Evolutionary conservation across 192 early-diverging fungal species (phyloP).

Genomic region (Rhizoclosmatium sp.): DNA sequence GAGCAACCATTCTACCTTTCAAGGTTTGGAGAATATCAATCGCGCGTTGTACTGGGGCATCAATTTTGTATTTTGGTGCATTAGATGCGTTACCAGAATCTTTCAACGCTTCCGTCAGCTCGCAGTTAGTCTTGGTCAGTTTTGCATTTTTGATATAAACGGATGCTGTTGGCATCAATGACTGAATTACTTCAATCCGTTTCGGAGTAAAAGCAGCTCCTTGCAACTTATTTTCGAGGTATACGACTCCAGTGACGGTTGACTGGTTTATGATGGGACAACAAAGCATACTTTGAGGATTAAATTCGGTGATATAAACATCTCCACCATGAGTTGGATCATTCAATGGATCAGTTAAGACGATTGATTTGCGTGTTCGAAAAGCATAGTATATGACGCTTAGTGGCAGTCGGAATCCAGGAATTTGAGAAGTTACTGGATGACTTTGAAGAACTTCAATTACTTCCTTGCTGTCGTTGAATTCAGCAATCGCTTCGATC

Average conservation of each 20-base stretch:
- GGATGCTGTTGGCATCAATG: conserved; percentile 57
- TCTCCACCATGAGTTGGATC: conserved; percentile 51
- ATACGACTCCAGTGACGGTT: conserved; percentile 53
- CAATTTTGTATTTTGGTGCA: conserved; percentile 60
- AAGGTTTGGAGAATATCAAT: conserved; percentile 56
- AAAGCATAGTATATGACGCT: conserved; percentile 53
- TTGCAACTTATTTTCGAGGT: conserved; percentile 60
- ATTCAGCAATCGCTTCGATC: conserved; percentile 47
- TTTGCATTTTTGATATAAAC: conserved; percentile 63
- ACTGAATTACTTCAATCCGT: conserved; percentile 55
- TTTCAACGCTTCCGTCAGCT: conserved; percentile 51
- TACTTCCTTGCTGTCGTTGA: conserved; percentile 41
- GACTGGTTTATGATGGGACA: conserved; percentile 63
- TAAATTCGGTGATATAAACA: conserved; percentile 47
- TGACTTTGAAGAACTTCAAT: conserved; percentile 43
- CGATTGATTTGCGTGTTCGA: conserved; percentile 48
- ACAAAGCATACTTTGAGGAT: conserved; percentile 58
- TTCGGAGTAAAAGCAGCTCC: conserved; percentile 51
- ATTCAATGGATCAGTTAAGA: conserved; percentile 47
- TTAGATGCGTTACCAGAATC: conserved; percentile 38
- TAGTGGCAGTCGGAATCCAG: conserved; percentile 41
- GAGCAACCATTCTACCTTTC: conserved; percentile 45
- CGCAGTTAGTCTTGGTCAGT: conserved; percentile 54
- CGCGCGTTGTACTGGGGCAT: conserved; percentile 60
- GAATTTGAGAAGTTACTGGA: conserved; percentile 30